Percentiles rank a stretch among this genome's conserved stretches.
phyloP scores from a whole-genome alignment of 1,284 basidiomycete species.

The Coniferiporia weirii region DNA sequence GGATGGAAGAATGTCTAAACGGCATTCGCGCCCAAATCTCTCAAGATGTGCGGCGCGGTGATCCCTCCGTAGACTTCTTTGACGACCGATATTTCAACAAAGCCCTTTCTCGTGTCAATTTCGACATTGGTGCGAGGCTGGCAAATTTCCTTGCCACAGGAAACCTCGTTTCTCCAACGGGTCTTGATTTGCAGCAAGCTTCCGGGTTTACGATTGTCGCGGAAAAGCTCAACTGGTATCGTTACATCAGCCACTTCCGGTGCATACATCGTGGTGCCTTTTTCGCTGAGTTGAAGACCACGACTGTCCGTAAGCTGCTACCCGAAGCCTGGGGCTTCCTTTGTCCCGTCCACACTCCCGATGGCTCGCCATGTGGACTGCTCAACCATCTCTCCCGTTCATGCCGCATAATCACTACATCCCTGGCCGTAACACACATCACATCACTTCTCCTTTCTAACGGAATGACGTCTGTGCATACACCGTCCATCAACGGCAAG shows the following conservation, averaged over 20 bases:
- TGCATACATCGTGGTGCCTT: slow-evolving; percentile 99
- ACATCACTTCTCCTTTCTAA: slow-evolving; percentile 80
- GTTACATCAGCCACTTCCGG: slow-evolving; percentile 97
- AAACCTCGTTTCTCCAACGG: slow-evolving; percentile 91
- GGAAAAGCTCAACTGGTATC: slow-evolving; percentile 98
- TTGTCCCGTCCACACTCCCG: slow-evolving; percentile 98
- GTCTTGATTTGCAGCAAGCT: slow-evolving; percentile 95
- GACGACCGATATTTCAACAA: slow-evolving; percentile 87
- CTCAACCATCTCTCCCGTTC: slow-evolving; percentile 95
- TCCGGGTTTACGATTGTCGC: slow-evolving; percentile 98
- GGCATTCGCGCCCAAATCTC: slow-evolving; percentile 71
- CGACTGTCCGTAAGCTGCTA: slow-evolving; percentile 92
- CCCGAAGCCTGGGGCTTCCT: slow-evolving; percentile 99
- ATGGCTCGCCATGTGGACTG: slow-evolving; percentile 96
- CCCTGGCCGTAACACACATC: slow-evolving; percentile 74
- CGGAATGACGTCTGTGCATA: slow-evolving; percentile 93
- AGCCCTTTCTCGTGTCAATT: slow-evolving; percentile 75
- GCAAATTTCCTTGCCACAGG: slow-evolving; percentile 97
- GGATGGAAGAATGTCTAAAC: slow-evolving; percentile 86
- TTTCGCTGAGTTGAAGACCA: slow-evolving; percentile 99
- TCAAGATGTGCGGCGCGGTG: slow-evolving; percentile 71
- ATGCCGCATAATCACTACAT: slow-evolving; percentile 85
- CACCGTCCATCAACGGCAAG: slow-evolving; percentile 72
- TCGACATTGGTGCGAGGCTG: slow-evolving; percentile 88
- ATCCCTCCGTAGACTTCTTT: slow-evolving; percentile 77